phyloP scores from a whole-genome alignment of 2,329 filamentous ascomycete genomes.

The Calonectria pseudoreteaudii region DNA sequence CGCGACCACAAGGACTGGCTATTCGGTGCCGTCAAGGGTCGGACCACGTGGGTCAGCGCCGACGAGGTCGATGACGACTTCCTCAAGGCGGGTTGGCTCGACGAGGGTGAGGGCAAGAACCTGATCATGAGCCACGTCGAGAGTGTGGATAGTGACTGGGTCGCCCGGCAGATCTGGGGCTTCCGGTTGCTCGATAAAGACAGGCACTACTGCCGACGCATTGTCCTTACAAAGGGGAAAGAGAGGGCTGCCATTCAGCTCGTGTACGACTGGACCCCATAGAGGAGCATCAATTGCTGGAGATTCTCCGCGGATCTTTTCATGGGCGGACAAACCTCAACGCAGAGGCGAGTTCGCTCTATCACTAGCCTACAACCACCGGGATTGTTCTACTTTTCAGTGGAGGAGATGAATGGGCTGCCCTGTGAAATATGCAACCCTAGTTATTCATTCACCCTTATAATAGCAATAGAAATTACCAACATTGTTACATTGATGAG shows the following conservation, averaged over 20 bases:
- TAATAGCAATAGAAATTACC: background rate
- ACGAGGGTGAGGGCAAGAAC: constrained; percentile 69
- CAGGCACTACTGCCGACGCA: constrained; percentile 64
- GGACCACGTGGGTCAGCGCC: constrained; percentile 61
- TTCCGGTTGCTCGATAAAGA: constrained; percentile 66
- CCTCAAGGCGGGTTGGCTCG: constrained; percentile 69
- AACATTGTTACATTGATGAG: constrained; percentile 6
- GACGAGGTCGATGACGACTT: constrained; percentile 66
- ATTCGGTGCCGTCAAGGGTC: constrained; percentile 78
- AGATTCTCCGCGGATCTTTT: background rate
- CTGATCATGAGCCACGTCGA: constrained; percentile 74
- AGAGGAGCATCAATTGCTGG: background rate
- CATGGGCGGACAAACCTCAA: background rate
- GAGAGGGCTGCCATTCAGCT: constrained; percentile 64
- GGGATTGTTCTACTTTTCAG: background rate
- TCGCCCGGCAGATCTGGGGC: constrained; percentile 70
- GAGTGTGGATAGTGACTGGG: constrained; percentile 65
- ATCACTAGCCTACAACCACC: background rate
- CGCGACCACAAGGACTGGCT: constrained; percentile 82
- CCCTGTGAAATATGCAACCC: background rate
- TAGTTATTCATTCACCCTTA: background rate
- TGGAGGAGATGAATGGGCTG: background rate
- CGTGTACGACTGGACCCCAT: constrained; percentile 65
- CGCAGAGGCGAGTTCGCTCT: background rate
- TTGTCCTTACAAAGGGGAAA: constrained; percentile 63